Evolutionary conservation across 371 early-diverging fungal species (phyloP).

Genomic region (Apophysomyces trapeziformis): DNA sequence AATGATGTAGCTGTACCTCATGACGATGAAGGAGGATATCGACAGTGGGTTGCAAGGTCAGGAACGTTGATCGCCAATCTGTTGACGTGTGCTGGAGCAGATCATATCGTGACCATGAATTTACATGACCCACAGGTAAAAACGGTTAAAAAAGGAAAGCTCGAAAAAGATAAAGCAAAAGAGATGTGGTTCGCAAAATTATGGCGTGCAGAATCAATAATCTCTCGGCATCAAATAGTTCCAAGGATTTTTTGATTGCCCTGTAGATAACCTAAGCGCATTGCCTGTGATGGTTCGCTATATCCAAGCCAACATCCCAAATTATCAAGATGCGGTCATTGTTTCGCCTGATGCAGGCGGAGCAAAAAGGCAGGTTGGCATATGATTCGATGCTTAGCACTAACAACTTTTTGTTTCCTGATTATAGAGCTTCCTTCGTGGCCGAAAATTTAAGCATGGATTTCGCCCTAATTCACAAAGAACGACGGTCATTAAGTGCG

Average conservation of each 20-base stretch:
- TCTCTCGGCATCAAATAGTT: slow-evolving; percentile 51
- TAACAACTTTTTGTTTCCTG: background rate
- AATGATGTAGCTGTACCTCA: background rate
- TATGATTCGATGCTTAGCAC: too few relatives aligned
- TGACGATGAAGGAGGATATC: slow-evolving; percentile 30
- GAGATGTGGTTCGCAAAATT: too few relatives aligned
- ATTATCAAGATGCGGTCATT: slow-evolving; percentile 83
- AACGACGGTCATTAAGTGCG: slow-evolving; percentile 56
- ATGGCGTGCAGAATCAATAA: too few relatives aligned
- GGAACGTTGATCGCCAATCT: slow-evolving; percentile 91
- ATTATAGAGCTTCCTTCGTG: slow-evolving; percentile 75
- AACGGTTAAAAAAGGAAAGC: background rate
- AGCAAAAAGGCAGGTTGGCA: background rate
- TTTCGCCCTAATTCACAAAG: slow-evolving; percentile 92
- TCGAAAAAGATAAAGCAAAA: too few relatives aligned
- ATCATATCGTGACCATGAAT: slow-evolving; percentile 98
- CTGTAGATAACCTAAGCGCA: slow-evolving; percentile 95
- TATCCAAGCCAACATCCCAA: slow-evolving; percentile 80
- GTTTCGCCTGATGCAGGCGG: slow-evolving; percentile 98
- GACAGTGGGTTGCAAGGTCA: slow-evolving; percentile 86
- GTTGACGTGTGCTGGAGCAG: slow-evolving; percentile 85
- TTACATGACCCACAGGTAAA: slow-evolving; percentile 86
- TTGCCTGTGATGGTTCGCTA: slow-evolving; percentile 90
- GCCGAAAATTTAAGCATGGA: slow-evolving; percentile 85
- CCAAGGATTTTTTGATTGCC: slow-evolving; percentile 97